A percentile compares a stretch with the other conserved stretches of the same genome.
Conservation (phyloP, 2,329 filamentous ascomycete genomes). For the Fusarium papillatum region DNA sequence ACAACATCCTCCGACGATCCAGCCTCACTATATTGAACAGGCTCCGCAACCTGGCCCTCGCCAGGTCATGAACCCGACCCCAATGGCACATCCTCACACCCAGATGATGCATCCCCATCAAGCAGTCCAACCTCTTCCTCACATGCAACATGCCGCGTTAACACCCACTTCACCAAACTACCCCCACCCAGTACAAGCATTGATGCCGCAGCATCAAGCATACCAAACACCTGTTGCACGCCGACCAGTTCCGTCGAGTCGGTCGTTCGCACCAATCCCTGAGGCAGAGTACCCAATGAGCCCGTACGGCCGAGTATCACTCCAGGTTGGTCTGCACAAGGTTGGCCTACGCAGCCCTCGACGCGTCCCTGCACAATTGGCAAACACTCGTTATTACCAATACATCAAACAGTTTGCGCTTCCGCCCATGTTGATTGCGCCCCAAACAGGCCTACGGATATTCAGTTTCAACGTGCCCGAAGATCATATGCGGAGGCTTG, state of each 20-base stretch:
- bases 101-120: conserved; percentile 15
- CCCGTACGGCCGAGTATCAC: conserved; percentile 56
- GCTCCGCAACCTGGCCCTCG: conserved; percentile 2
- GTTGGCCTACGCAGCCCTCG: conserved; percentile 62
- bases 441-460: conserved; percentile 54
- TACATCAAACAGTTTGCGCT: conserved; percentile 66
- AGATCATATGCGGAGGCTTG: conserved; percentile 52
- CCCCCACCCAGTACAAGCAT: conserved; percentile 3
- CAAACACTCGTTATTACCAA: conserved; percentile 65
- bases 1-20: conserved; percentile 4
- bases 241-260: neutral
- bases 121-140: conserved; percentile 9
- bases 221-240: conserved; percentile 11
- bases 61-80: conserved; percentile 3
- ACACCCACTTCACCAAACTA: conserved; percentile 8
- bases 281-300: conserved; percentile 56
- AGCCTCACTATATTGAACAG: conserved; percentile 14
- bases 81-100: neutral
- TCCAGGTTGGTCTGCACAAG: conserved; percentile 61
- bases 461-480: conserved; percentile 62
- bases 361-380: conserved; percentile 49
- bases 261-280: conserved; percentile 24
- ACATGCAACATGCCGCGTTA: conserved; percentile 2
- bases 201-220: neutral
- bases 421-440: conserved; percentile 56